These are phyloP conservation scores for Aureobasidium sp. DNA, from an alignment of 2,329 filamentous ascomycete species.

Conservation along the genomic window DNA sequence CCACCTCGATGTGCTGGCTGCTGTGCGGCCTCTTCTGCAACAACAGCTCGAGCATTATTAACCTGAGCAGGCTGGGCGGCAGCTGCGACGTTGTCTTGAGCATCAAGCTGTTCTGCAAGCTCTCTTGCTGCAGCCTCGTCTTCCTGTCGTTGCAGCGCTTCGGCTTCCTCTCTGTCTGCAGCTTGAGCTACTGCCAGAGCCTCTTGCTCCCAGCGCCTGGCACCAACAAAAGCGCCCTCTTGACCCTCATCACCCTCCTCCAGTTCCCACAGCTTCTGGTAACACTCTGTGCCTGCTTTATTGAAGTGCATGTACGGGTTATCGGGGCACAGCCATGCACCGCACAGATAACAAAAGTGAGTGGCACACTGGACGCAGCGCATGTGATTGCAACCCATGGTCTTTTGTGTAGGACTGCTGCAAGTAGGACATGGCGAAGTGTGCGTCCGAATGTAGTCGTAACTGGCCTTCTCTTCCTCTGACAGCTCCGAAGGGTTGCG, in stretches of 20 bases:
- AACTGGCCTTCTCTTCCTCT: conserved; percentile 75
- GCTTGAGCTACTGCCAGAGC: conserved; percentile 27
- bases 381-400: conserved; percentile 95
- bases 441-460: conserved; percentile 73
- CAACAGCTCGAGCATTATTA: neutral
- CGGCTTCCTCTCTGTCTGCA: conserved; percentile 25
- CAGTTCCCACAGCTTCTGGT: conserved; percentile 81
- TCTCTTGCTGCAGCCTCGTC: conserved; percentile 33
- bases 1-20: neutral
- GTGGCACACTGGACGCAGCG: conserved; percentile 80
- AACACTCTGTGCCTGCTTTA: conserved; percentile 58
- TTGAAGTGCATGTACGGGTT: conserved; percentile 93
- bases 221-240: conserved; percentile 33
- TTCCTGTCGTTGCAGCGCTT: conserved; percentile 23
- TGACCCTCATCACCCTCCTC: conserved; percentile 63
- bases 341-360: conserved; percentile 94
- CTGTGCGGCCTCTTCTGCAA: neutral
- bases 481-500: conserved; percentile 62
- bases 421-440: conserved; percentile 89
- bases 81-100: neutral
- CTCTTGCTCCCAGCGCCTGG: conserved; percentile 34
- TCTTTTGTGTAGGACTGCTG: conserved; percentile 76
- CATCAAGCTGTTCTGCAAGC: conserved; percentile 16
- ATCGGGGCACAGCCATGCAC: conserved; percentile 70
- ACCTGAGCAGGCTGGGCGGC: neutral